Base-by-base conservation (phyloP, 1,139 yeast genomes). In the Taphrina confusa region DNA sequence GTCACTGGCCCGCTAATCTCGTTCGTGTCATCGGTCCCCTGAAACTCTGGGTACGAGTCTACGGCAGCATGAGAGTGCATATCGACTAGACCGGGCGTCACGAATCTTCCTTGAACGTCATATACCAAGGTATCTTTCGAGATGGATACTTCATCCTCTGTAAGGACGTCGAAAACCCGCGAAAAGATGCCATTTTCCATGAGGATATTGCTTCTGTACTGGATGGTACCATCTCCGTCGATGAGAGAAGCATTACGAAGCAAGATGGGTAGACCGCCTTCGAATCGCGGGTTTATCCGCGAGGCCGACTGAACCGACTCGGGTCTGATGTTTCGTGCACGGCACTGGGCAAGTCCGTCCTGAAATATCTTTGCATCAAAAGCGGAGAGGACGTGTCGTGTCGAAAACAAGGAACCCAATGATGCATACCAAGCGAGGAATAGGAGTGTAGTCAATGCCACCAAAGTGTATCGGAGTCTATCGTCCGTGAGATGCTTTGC, bases 51-150 rank as follows among this genome's bases (percentile, higher is more conserved):
- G 1, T 3, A 30, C 2, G 56, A 37, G 18, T 25, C 46, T 14
- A 50, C 56, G 6, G 40, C 46, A 4, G 46, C 56, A 30, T 50
- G 56, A 11, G 56, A 50, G 30, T 50, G 56, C 56, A 50, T 50
- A 36, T 50, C 56, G 2, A 50, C 37, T 14, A 50, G 23, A 12
- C 56, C 56, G 11, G 56, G 56, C 5, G 56, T 50, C 27, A 50
- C 18, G 46, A 37, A 50, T 28, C 56, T n/a, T 14, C 46, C 46
- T 25, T 36, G 46, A 11, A 39, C 56, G 20, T 50, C 46, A 30
- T 37, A 37, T 12, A 37, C 27, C 31, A 50, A 11, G 2, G 39
- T 37, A 28, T 30, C 56, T 1, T 50, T 36, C 11, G 31, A 9
- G n/a, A 31, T 20, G 12, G 6, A 18, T 1, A 22, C 30, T n/a